Base-by-base conservation (phyloP, 1,139 yeast genomes). In the Fermentozyma sake region DNA sequence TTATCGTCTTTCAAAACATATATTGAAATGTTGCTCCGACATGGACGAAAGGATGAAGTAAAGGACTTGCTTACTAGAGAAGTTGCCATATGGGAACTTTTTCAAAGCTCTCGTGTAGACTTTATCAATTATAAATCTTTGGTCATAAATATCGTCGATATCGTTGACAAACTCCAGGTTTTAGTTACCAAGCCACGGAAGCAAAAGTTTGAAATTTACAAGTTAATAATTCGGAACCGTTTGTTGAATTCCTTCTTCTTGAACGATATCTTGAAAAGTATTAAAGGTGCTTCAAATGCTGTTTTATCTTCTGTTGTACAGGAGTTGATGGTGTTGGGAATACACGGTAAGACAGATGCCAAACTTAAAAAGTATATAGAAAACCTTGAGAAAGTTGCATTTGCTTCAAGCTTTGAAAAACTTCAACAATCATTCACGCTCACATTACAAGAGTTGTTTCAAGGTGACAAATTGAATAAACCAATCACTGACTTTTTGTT, bases 1-100 rank as follows among this genome's bases (percentile, higher is more conserved):
- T 41, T 65, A 7, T 61, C 68, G 1, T 62, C 70, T 0, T 66
- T 64, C 39, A 65, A 65, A 33, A 44, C 44, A 17, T 42, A 49
- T 26, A 49, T 66, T n/a, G 72, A 66, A 33, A 14, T 23, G 2
- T 29, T 37, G 18, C 14, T 35, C 23, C 24, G 34, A 19, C 15
- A 32, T 5, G 29, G 27, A 5, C 24, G 24, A 6, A 30, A 27
- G 12, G 21, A 25, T 14, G 34, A 44, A 16, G 41, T 53, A 7
- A 24, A 35, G 13, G 28, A 33, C 1, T 43, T 55, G 24, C 38
- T 63, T 12, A 34, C 34, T 4, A 37, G 44, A 13, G 47, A 55
- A 29, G 37, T 38, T 3, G 33, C 33, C 9, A 31, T 60, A 5
- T 26, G 37, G 1, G 32, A 32, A 7, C 33, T 52, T 11, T 50